Evolutionary conservation across 1,139 yeast genomes (phyloP), one percentile per base, ranked within the genome.

Genomic region (Protomyces pachydermus): DNA sequence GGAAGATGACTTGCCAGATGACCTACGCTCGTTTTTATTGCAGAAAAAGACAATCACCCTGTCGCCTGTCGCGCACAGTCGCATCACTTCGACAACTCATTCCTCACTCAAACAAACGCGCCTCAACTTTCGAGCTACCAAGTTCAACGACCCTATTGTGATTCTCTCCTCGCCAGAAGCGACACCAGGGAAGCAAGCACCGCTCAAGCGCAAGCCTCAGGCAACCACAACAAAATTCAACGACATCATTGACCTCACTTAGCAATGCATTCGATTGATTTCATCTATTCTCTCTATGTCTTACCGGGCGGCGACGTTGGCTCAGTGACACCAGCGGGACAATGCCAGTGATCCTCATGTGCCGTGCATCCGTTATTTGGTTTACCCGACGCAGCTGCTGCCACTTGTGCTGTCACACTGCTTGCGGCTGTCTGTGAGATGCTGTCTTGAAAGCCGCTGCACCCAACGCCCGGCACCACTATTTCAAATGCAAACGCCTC

Each of bases 151-250:
- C 23, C 25, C 48, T 3, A 42, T 42, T 10, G 20, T 42, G 12
- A 42, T 42, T 20, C 48, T 42, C 25, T 42, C 48, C 25, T 42
- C 48, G 48, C 48, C 48, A n/a, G 48, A 42, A n/a, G 48, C 48
- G 12, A n/a, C 48, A 2, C 48, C 25, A 16, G 18, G 20, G 14
- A 42, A 42, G 48, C 48, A n/a, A 28, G 9, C 8, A 28, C 8
- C 32, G 32, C 32, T 28, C 32, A 28, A 28, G 32, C 32, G 32
- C 32, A 28, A 28, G 1, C 32, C 32, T 1, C 8, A 3, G 32
- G 32, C 8, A 28, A 4, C 32, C 14, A 12, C 16, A 37, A 37
- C 16, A 12, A 37, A 14, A 9, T 4, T 12, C 14, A n/a, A 42
- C 25, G 18, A 18, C 20, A 10, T 42, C 9, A 42, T 42, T 16